phyloP scores from a whole-genome alignment of 352 stramenopile species.

The Thraustotheca clavata region DNA sequence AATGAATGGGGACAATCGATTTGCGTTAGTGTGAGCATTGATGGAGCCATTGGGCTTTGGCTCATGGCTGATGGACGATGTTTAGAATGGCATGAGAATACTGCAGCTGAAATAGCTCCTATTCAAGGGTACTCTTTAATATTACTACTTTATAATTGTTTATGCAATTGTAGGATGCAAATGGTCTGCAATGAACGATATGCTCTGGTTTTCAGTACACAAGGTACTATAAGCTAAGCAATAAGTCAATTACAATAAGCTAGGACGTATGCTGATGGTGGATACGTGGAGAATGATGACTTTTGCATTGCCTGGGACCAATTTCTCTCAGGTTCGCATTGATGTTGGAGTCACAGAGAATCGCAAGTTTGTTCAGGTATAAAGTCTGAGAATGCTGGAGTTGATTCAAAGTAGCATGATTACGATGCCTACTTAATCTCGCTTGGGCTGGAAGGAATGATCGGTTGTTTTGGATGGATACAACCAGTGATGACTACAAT shows the following conservation, averaged over 20 bases:
- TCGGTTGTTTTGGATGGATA: conserved; percentile 76
- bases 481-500: conserved; percentile 29
- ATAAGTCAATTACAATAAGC: not conserved
- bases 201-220: conserved; percentile 1
- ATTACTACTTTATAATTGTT: not conserved
- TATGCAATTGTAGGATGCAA: conserved; percentile 5
- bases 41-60: not conserved
- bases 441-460: conserved; percentile 57
- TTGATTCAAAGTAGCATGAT: not conserved
- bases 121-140: not conserved
- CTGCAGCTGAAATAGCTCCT: conserved; percentile 1
- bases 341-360: not conserved
- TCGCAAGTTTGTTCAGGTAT: not conserved
- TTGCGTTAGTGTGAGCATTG: conserved; percentile 3
- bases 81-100: not conserved
- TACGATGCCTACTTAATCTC: conserved; percentile 39
- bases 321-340: not conserved
- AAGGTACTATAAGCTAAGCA: not conserved
- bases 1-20: conserved; percentile 17
- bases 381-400: not conserved
- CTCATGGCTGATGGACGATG: conserved; percentile 6
- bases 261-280: conserved; percentile 15
- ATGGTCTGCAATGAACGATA: conserved; percentile 13
- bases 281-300: conserved; percentile 8
- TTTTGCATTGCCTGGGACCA: not conserved